Evolutionary conservation across 2,329 filamentous ascomycete species (phyloP).

Genomic region (Cordyceps fumosorosea): DNA sequence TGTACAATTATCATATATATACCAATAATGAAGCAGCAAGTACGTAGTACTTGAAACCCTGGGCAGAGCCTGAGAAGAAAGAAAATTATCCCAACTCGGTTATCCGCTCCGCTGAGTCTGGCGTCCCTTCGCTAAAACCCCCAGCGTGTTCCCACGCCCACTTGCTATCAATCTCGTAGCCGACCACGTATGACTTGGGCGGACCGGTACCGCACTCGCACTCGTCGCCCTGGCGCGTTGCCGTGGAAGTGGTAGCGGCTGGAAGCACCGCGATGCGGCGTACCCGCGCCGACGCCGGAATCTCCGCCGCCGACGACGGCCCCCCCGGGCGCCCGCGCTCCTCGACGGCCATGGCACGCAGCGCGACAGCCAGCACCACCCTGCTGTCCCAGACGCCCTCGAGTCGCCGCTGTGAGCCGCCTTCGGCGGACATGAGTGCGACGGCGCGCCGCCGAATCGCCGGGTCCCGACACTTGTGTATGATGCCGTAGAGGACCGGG

Average conservation of each 20-base stretch:
- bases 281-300: slow-evolving; percentile 1
- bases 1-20: no score
- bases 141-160: slow-evolving; percentile 9
- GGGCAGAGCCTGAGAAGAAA: no score
- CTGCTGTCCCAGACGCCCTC: slow-evolving; percentile 11
- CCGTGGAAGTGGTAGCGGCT: not conserved
- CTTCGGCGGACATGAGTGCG: not conserved
- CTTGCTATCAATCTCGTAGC: not conserved
- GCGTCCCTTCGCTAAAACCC: not conserved
- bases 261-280: not conserved
- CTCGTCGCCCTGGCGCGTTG: not conserved
- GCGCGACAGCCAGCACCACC: not conserved
- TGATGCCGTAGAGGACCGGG: slow-evolving; percentile 5
- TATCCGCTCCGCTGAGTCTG: not conserved
- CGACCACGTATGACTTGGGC: slow-evolving; percentile 1
- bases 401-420: not conserved
- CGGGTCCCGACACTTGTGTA: slow-evolving; percentile 10
- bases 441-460: slow-evolving; percentile 4
- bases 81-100: no score
- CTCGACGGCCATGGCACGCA: slow-evolving; percentile 1
- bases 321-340: not conserved
- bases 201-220: not conserved
- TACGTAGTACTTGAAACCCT: no score
- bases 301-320: slow-evolving; percentile 4
- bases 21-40: no score